phyloP scores from a whole-genome alignment of 345 rosid species.

The Corymbia maculata region DNA sequence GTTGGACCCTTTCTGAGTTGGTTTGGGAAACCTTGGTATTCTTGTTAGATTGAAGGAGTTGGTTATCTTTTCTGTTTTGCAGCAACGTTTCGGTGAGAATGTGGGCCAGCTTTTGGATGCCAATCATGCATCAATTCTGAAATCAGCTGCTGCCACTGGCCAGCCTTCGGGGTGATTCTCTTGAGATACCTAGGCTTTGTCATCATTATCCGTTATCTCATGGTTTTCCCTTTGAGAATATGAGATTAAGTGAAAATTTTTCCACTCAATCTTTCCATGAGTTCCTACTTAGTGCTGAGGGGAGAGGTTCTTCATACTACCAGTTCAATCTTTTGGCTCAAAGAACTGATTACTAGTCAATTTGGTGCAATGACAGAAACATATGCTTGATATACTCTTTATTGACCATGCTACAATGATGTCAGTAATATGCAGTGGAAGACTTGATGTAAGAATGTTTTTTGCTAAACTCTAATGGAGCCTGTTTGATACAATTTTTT shows the following conservation, averaged over 20 bases:
- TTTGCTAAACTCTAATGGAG: not conserved
- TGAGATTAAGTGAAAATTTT: not conserved
- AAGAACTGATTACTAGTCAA: not conserved
- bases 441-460: not conserved
- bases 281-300: not conserved
- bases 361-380: not conserved
- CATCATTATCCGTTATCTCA: not conserved
- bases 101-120: slow-evolving; percentile 83
- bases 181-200: not conserved
- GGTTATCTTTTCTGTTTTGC: slow-evolving; percentile 4
- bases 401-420: not conserved
- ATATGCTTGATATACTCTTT: not conserved
- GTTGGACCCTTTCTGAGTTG: slow-evolving; percentile 16
- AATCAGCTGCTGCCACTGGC: slow-evolving; percentile 67
- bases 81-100: slow-evolving; percentile 83
- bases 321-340: not conserved
- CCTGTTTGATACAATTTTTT: not conserved
- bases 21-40: not conserved
- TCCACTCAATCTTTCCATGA: not conserved
- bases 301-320: not conserved
- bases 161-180: slow-evolving; percentile 79
- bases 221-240: not conserved
- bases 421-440: not conserved
- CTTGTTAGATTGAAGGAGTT: not conserved
- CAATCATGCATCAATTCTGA: slow-evolving; percentile 79